phyloP scores from a whole-genome alignment of 441 rosid genomes.

The Hura crepitans region DNA sequence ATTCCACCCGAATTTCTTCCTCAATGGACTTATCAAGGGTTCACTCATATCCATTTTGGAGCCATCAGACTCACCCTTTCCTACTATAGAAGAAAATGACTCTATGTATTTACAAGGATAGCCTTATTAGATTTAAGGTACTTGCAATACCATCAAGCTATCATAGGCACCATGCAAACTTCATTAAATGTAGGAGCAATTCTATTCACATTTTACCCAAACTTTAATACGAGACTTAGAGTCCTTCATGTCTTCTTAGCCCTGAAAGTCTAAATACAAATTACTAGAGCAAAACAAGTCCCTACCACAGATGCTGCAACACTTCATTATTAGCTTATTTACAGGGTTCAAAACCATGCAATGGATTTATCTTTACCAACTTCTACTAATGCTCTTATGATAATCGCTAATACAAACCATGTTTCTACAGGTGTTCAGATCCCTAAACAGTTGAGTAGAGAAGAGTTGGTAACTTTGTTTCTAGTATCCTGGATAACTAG shows the following conservation, averaged over 20 bases:
- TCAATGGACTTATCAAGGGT: not conserved
- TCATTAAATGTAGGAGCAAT: not conserved
- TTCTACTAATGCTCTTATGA: too few relatives aligned
- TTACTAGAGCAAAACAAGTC: not conserved
- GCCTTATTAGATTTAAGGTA: not conserved
- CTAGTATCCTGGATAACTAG: too few relatives aligned
- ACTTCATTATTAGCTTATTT: too few relatives aligned
- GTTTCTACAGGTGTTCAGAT: too few relatives aligned
- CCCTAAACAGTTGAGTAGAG: too few relatives aligned
- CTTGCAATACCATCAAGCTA: not conserved
- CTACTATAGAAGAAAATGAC: not conserved
- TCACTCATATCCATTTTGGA: not conserved
- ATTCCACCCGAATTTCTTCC: not conserved
- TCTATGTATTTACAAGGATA: not conserved
- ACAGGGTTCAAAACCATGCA: too few relatives aligned
- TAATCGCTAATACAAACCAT: too few relatives aligned
- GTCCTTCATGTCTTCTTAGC: not conserved
- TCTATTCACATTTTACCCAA: not conserved
- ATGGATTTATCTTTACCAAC: too few relatives aligned
- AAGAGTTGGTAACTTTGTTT: too few relatives aligned
- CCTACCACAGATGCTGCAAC: not conserved
- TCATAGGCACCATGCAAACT: not conserved
- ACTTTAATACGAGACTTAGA: not conserved
- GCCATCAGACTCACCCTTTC: not conserved
- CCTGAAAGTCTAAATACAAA: not conserved